Base-by-base conservation (phyloP, 2,329 filamentous ascomycete species). In the Neurospora crassa region DNA sequence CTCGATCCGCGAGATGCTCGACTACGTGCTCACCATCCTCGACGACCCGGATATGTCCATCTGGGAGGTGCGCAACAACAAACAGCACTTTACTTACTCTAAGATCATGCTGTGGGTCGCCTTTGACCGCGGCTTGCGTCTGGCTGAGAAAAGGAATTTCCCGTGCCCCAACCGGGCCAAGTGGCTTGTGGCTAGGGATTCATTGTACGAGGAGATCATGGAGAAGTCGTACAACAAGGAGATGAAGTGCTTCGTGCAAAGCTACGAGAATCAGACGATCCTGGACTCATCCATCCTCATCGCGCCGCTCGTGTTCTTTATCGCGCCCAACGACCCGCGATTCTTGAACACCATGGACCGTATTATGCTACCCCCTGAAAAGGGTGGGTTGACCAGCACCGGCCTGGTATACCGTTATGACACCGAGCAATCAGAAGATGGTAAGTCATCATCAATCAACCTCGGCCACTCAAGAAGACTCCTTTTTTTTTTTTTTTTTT, bases 61-160 rank as follows among this genome's bases (percentile, higher is more conserved):
- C 76, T 94, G 91, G 92, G 92, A 94, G 78, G 91, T 93, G 6
- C 87, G 91, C 59, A 91, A 91, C 74, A 83, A 89, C 76, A 91
- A 91, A 78, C 91, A 93, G 79, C 88, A 93, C 77, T 94, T 93
- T 75, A 88, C 90, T 16, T 94, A 94, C 80, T 92, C 90, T n/a
- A 92, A 94, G 78, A 86, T 94, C 74, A 92, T 94, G 89, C 85
- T 94, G 29, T 94, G 91, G 92, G 92, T 94, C 3, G 91, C 91
- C 20, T 88, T 94, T 73, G 92, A 94, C 78, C 89, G 91, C 5
- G 91, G 90, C 11, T 81, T 94, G 14, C 90, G 92, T 1, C 85
- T 94, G 0, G 85, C 90, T 4, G 91, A 94, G 20, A 94, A 93
- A 80, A 84, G 92, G 70, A 91, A 89, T 75, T 86, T 94, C 29